Base-by-base conservation (phyloP, 2,329 filamentous ascomycete genomes). In the Monosporascus sp. region DNA sequence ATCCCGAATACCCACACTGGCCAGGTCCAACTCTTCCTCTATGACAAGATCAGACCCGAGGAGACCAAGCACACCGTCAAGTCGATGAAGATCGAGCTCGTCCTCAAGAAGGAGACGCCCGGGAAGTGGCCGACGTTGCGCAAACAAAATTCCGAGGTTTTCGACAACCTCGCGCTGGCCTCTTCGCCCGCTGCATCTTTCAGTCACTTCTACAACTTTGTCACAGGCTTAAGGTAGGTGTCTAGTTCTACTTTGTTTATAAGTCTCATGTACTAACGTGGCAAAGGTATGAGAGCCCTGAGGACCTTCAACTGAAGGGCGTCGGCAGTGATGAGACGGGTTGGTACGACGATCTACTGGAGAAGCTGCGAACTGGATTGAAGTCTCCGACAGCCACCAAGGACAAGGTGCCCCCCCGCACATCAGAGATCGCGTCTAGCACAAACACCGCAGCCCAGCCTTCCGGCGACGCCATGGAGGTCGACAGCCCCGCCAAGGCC, bases 61-160 rank as follows among this genome's bases (percentile, higher is more conserved):
- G 70, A 77, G 35, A 90, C 83, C 20, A 86, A 77, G 45, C 82
- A 75, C 60, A 80, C 77, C 1, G 80, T 95, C 51, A 86, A 88
- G 43, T 78, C 87, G 1, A 90, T 85, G 64, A 96, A 96, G 68
- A 78, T 96, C 51, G 91, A 96, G 68, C 74, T 96, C 38, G 79
- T 75, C 11, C 78, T 96, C 17, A 78, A 78, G 56, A 96, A 96
- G 70, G 74, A 77, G 41, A 76, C 69, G 1, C 70, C 80, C 0
- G 87, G 86, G 7, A 92, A 89, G 66, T 94, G 90, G 90, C 69
- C 77, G 25, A 64, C 71, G 1, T 72, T 89, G 36, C 62, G 62
- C 39, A 55, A 50, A 24, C 45, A 55, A 2, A 81, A 87, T 70
- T 72, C 74, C 17, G 67, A 67, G 5, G 49, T 63, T 27, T 52